A percentile compares a stretch with the other conserved stretches of the same genome.
These are phyloP conservation scores for Apiospora pterosperma DNA, from an alignment of 2,329 filamentous ascomycete species.

Conservation along the genomic window DNA sequence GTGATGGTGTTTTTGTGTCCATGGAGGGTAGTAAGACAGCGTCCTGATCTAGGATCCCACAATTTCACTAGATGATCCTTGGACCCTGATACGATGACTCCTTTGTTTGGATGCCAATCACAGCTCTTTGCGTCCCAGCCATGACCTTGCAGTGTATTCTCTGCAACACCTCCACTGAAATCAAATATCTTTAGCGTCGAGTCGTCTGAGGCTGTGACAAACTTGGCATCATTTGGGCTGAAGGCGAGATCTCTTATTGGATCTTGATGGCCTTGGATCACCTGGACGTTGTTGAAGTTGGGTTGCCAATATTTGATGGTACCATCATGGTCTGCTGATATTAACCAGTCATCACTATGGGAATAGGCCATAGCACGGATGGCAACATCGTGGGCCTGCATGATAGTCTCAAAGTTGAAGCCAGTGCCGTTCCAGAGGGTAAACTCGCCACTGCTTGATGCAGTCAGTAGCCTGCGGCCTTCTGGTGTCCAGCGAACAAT, in stretches of 20 bases:
- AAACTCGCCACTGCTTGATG: constrained; percentile 94
- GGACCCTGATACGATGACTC: constrained; percentile 88
- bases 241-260: constrained; percentile 90
- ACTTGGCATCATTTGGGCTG: constrained; percentile 90
- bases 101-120: constrained; percentile 96
- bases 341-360: constrained; percentile 93
- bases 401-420: constrained; percentile 99
- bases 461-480: constrained; percentile 84
- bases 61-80: constrained; percentile 98
- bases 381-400: constrained; percentile 91
- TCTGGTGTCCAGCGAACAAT: constrained; percentile 98
- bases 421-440: constrained; percentile 98
- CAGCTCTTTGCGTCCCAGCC: constrained; percentile 97
- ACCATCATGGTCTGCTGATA: constrained; percentile 93
- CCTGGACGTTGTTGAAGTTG: constrained; percentile 98
- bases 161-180: constrained; percentile 81
- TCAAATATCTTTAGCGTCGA: constrained; percentile 93
- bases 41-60: constrained; percentile 91
- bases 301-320: constrained; percentile 98
- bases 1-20: constrained; percentile 98
- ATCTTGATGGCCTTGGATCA: constrained; percentile 85
- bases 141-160: constrained; percentile 84
- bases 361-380: constrained; percentile 85
- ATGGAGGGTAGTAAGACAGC: constrained; percentile 89
- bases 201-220: constrained; percentile 94